Evolutionary conservation across 306 rosid genomes (phyloP).

Genomic region (Vicia faba): DNA sequence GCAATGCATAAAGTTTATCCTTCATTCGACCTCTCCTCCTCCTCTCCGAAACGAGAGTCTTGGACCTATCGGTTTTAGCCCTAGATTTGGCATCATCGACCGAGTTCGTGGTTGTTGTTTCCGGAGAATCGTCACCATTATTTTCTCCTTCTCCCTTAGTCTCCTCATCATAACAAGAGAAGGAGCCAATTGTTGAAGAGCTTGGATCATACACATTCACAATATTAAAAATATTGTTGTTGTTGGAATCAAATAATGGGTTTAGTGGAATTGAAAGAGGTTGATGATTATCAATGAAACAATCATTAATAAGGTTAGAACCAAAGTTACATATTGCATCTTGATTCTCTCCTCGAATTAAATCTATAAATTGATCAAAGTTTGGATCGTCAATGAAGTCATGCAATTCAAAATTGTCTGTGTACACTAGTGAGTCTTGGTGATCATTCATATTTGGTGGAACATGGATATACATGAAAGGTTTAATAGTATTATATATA

Average conservation of each 20-base stretch:
- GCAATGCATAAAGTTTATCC: slow-evolving; percentile 85
- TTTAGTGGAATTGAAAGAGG: slow-evolving; percentile 33
- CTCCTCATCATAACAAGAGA: slow-evolving; percentile 50
- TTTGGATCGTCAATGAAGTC: slow-evolving; percentile 61
- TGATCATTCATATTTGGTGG: slow-evolving; percentile 40
- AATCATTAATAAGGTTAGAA: slow-evolving; percentile 52
- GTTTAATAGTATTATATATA: slow-evolving; percentile 23
- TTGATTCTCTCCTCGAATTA: slow-evolving; percentile 64
- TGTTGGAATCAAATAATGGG: slow-evolving; percentile 31
- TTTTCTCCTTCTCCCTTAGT: slow-evolving; percentile 44
- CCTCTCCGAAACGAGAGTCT: slow-evolving; percentile 80
- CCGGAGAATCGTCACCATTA: slow-evolving; percentile 50
- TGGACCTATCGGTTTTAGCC: slow-evolving; percentile 63
- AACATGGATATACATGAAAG: slow-evolving; percentile 29
- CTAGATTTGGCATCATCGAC: slow-evolving; percentile 35
- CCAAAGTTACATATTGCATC: slow-evolving; percentile 44
- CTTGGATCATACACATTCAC: slow-evolving; percentile 46
- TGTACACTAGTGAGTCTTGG: slow-evolving; percentile 36
- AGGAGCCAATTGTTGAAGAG: slow-evolving; percentile 45
- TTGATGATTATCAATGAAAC: slow-evolving; percentile 45
- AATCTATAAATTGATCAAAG: slow-evolving; percentile 69
- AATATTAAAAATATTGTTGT: slow-evolving; percentile 13
- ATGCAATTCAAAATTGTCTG: slow-evolving; percentile 56
- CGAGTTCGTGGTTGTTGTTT: slow-evolving; percentile 35
- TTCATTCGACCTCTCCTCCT: slow-evolving; percentile 83